Conservation (phyloP, 108 stramenopile species). For the Nitzschia inconspicua region DNA sequence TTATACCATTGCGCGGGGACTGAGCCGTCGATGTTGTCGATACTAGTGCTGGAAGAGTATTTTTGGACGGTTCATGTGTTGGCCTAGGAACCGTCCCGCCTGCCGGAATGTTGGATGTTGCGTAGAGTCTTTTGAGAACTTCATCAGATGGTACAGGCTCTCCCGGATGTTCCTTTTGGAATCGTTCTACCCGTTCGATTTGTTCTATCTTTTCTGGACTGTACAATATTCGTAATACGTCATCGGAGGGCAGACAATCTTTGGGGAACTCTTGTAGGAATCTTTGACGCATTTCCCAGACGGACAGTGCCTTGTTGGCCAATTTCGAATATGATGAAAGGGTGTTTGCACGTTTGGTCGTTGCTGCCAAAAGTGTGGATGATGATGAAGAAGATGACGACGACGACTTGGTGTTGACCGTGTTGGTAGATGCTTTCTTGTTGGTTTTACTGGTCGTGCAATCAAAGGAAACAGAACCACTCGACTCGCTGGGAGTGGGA, state of each 20-base stretch:
- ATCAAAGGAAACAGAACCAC: no score
- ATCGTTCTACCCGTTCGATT: slow-evolving; percentile 10
- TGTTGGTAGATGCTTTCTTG: no score
- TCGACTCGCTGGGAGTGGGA: no score
- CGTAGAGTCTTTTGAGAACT: slow-evolving; percentile 3
- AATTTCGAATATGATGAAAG: no score
- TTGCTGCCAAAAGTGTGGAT: no score
- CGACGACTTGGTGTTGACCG: no score
- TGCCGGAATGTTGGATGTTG: not conserved
- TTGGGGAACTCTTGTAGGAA: slow-evolving; percentile 11
- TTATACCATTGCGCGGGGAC: not conserved
- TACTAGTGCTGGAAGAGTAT: not conserved
- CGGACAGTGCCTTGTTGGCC: no score
- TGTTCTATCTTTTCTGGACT: not conserved
- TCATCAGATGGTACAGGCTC: slow-evolving; percentile 13
- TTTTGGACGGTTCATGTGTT: not conserved
- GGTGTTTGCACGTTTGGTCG: no score
- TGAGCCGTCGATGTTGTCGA: not conserved
- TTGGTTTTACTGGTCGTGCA: no score
- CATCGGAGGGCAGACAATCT: slow-evolving; percentile 4
- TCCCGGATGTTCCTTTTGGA: slow-evolving; percentile 2
- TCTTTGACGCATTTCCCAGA: slow-evolving; percentile 17
- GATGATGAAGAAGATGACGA: no score
- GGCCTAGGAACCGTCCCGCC: no score
- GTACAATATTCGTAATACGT: slow-evolving; percentile 4